Percentiles rank a stretch among this genome's conserved stretches.
These are phyloP conservation scores for Mangifera indica DNA, from an alignment of 345 rosid species.

Conservation along the genomic window DNA sequence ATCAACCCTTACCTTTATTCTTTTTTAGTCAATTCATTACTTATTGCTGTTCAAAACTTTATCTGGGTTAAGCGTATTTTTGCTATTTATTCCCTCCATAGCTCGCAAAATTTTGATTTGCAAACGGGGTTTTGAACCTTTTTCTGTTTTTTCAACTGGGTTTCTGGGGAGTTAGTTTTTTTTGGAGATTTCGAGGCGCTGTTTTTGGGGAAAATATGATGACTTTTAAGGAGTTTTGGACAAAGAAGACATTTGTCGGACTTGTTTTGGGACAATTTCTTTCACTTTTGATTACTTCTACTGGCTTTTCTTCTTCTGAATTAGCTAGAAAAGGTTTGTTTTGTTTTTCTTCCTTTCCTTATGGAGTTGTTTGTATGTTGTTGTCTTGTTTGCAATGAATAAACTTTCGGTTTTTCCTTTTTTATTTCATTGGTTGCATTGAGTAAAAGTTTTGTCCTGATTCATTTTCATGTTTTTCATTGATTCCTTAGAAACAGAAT, in stretches of 20 bases:
- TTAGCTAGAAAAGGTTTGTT: slow-evolving; percentile 60
- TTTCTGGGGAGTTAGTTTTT: background rate
- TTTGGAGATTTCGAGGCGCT: background rate
- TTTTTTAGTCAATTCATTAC: background rate
- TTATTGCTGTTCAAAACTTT: background rate
- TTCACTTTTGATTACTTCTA: slow-evolving; percentile 58
- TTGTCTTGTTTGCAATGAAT: background rate
- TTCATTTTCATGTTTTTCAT: background rate
- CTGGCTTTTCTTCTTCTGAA: slow-evolving; percentile 53
- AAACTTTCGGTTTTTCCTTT: background rate
- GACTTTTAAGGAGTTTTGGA: slow-evolving; percentile 43
- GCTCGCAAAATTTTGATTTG: background rate
- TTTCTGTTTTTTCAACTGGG: slow-evolving; percentile 7
- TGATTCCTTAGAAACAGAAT: background rate
- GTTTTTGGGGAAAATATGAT: slow-evolving; percentile 21
- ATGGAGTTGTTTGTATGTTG: background rate
- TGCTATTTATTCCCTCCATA: background rate
- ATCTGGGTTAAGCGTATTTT: background rate
- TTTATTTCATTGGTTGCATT: background rate
- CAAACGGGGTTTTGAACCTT: background rate
- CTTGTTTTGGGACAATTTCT: slow-evolving; percentile 79
- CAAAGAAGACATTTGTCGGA: slow-evolving; percentile 55
- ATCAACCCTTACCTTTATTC: background rate
- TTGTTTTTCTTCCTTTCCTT: background rate
- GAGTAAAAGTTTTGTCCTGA: background rate